Evolutionary conservation across 257 asterid genomes (phyloP).

Genomic region (Catharanthus roseus): DNA sequence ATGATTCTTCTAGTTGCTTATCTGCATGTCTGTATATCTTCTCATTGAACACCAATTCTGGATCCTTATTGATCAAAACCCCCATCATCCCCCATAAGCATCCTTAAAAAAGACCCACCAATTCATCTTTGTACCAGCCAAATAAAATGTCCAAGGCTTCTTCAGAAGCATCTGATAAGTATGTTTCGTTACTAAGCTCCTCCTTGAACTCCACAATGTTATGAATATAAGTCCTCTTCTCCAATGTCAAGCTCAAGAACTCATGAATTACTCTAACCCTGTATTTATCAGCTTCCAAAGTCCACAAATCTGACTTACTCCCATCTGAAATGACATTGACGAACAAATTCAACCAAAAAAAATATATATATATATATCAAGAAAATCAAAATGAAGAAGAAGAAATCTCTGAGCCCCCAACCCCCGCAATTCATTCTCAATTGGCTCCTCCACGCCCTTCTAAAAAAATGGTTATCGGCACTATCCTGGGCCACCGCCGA

Average conservation of each 20-base stretch:
- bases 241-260: conserved; percentile 89
- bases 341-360: conserved; percentile 76
- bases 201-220: conserved; percentile 94
- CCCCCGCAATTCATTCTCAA: conserved; percentile 25
- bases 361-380: too few relatives aligned
- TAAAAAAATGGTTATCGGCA: conserved; percentile 84
- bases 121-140: conserved; percentile 96
- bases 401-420: conserved; percentile 29
- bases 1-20: conserved; percentile 38
- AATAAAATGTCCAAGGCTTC: conserved; percentile 77
- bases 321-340: conserved; percentile 85
- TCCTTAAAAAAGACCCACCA: conserved; percentile 93
- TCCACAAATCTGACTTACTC: conserved; percentile 71
- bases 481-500: conserved; percentile 79
- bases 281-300: conserved; percentile 87
- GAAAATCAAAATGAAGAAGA: conserved; percentile 22
- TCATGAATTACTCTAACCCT: conserved; percentile 82
- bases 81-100: conserved; percentile 71
- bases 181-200: conserved; percentile 73
- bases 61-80: conserved; percentile 61
- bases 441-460: conserved; percentile 66
- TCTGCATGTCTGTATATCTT: conserved; percentile 56
- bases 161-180: conserved; percentile 81
- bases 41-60: conserved; percentile 64
- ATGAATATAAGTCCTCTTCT: conserved; percentile 90